Evolutionary conservation across 176 grass and related monocot genomes (phyloP), one percentile per base, ranked within the genome.

Genomic region (Carex scoparia): DNA sequence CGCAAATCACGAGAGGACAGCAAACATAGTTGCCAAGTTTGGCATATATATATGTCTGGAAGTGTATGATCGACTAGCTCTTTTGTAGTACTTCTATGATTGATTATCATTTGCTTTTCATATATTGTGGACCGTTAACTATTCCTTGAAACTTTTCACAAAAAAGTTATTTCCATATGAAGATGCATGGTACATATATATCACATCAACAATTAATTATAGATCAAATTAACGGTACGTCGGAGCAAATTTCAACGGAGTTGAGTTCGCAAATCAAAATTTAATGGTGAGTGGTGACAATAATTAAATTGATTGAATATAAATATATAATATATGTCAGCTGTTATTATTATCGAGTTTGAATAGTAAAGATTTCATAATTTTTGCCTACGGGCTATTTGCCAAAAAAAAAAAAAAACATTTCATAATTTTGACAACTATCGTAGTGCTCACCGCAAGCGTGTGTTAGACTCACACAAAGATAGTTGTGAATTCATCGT

Each of bases 21-120:
- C 75, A 79, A 87, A 80, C 88, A 90, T 81, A 92, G 75, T 88
- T 85, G 84, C 84, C 92, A 84, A 80, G 81, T 88, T 92, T 94
- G 92, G 58, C 62, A 46, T 40, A 40, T 33, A 51, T 62, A 82
- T 62, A 63, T 91, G 30, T 3, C 15, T 82, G 92, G 87, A 85
- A 10, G 86, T 88, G 84, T 90, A 84, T 88, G 49, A 23, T 23
- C 23, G 23, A 65, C 44, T 86, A 85, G 71, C 87, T 88, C 35
- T 62, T 85, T 84, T 38, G 32, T 83, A 88, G 59, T 71, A 59
- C 19, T 19, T 73, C 1, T 32, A 14, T 88, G 80, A 59, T 90
- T 75, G 80, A 59, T 90, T 75, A 40, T 92, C 90, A 9, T 1
- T 55, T 76, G 48, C 23, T 32, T 27, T 28, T 55, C 70, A 76